These are phyloP conservation scores for Lathyrus aphaca DNA, from an alignment of 306 rosid species.

Conservation along the genomic window DNA sequence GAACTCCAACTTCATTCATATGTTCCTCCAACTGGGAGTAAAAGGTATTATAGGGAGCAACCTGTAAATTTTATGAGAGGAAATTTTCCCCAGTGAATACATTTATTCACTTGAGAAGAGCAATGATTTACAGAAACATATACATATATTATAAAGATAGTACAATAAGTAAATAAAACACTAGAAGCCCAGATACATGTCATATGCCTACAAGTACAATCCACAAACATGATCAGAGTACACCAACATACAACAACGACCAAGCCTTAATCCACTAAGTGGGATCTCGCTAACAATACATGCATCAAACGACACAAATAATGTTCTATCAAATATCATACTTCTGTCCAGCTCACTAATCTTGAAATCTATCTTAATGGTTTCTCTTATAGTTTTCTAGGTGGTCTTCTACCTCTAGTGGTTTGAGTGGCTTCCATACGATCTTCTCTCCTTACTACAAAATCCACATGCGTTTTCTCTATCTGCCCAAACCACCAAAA, in stretches of 20 bases:
- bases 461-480: too few species aligned
- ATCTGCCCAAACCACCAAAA: too few species aligned
- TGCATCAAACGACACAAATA: too few species aligned
- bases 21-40: constrained; percentile 87
- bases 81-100: constrained; percentile 33
- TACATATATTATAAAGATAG: constrained; percentile 16
- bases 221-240: constrained; percentile 33
- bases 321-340: too few species aligned
- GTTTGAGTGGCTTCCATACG: too few species aligned
- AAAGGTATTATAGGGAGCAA: constrained; percentile 95
- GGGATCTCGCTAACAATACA: too few species aligned
- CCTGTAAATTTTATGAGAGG: constrained; percentile 51
- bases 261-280: too few species aligned
- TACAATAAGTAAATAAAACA: constrained; percentile 8
- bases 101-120: constrained; percentile 14
- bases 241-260: neutral
- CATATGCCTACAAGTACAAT: neutral
- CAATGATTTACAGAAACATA: constrained; percentile 19
- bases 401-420: too few species aligned
- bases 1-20: constrained; percentile 84
- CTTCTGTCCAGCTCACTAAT: too few species aligned
- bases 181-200: neutral
- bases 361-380: too few species aligned
- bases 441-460: too few species aligned
- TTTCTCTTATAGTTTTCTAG: too few species aligned